phyloP scores from a whole-genome alignment of 2,329 filamentous ascomycete genomes.

The Pestalotiopsis sp. region DNA sequence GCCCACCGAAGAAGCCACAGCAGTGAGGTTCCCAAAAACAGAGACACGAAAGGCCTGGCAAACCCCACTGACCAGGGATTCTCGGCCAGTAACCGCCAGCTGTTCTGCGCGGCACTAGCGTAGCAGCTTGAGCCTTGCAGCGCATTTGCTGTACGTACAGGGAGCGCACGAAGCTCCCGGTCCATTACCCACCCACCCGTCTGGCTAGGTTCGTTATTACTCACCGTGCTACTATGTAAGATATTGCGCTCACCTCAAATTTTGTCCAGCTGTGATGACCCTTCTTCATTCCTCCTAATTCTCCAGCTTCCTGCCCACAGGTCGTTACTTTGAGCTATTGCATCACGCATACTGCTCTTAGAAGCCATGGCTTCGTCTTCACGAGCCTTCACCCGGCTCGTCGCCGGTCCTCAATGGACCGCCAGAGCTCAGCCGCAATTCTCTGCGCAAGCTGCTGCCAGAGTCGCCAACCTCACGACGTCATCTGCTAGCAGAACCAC shows the following conservation, averaged over 20 bases:
- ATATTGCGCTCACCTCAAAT: conserved; percentile 10
- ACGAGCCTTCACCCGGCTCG: conserved; percentile 41
- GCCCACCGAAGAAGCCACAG: neutral
- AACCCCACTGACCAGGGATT: neutral
- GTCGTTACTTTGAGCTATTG: conserved; percentile 16
- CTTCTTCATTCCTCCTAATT: conserved; percentile 1
- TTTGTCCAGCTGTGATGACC: conserved; percentile 4
- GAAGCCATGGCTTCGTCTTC: conserved; percentile 49
- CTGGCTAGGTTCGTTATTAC: neutral
- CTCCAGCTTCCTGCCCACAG: neutral
- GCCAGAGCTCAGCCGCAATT: conserved; percentile 22
- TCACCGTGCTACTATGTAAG: neutral
- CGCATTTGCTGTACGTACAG: too few species aligned
- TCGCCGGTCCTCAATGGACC: conserved; percentile 26
- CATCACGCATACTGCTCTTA: conserved; percentile 22
- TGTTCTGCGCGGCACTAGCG: neutral
- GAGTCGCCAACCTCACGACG: conserved; percentile 27
- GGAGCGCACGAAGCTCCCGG: neutral
- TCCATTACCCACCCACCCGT: neutral
- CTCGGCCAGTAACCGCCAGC: neutral
- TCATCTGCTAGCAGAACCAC: conserved; percentile 31
- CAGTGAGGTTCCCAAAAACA: neutral
- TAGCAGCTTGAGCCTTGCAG: neutral
- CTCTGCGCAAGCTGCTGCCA: conserved; percentile 27
- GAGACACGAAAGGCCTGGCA: neutral